Conservation (phyloP, 129 eudicot genomes). For the Lactuca sativa region DNA sequence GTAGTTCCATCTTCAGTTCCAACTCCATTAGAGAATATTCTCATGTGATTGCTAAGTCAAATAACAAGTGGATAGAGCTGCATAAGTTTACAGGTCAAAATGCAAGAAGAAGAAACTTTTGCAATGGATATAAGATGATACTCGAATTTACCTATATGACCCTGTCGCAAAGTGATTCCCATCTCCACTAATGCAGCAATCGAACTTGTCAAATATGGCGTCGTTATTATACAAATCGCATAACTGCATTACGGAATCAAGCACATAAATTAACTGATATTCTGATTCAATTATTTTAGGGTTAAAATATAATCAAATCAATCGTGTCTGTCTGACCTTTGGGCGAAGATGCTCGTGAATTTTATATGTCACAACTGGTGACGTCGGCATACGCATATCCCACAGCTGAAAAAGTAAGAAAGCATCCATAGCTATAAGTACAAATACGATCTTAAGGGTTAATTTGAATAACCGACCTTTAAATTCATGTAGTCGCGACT, state of each 20-base stretch:
- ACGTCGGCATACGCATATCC: constrained; percentile 64
- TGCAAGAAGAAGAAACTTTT: constrained; percentile 18
- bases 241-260: constrained; percentile 37
- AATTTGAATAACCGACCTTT: constrained; percentile 44
- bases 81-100: constrained; percentile 16
- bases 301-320: too few relatives aligned
- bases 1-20: constrained; percentile 63
- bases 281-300: too few relatives aligned
- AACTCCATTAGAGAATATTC: constrained; percentile 49
- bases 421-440: constrained; percentile 9
- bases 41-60: constrained; percentile 59
- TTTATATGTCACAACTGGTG: constrained; percentile 71
- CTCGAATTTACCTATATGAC: constrained; percentile 63
- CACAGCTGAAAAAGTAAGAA: constrained; percentile 53
- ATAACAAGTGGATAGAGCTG: constrained; percentile 33
- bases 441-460: background rate
- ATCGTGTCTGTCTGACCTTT: constrained; percentile 43
- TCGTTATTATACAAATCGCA: constrained; percentile 68
- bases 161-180: constrained; percentile 84
- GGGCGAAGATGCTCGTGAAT: constrained; percentile 81
- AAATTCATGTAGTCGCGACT: constrained; percentile 91
- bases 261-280: too few relatives aligned
- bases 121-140: background rate
- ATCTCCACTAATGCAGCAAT: constrained; percentile 83
- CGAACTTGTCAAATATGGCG: constrained; percentile 87